Conservation (phyloP, 2,329 filamentous ascomycete species). For the Trichoderma afroharzianum region DNA sequence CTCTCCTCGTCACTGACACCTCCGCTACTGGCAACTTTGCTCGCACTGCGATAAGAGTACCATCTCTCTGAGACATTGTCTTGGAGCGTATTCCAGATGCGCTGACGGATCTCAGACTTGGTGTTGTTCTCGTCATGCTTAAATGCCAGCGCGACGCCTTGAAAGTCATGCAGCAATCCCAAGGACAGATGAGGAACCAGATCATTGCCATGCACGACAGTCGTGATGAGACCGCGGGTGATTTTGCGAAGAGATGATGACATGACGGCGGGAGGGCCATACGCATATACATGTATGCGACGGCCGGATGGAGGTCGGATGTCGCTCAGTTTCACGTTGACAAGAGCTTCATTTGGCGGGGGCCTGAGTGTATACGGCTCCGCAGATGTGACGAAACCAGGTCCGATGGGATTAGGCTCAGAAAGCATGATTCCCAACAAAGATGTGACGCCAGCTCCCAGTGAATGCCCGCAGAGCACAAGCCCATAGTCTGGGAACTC, state of each 20-base stretch:
- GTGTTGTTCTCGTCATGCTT: conserved; percentile 67
- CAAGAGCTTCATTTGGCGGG: conserved; percentile 32
- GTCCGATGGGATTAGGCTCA: conserved; percentile 53
- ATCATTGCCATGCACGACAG: conserved; percentile 68
- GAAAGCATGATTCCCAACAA: conserved; percentile 69
- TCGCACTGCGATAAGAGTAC: conserved; percentile 37
- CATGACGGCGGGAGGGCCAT: conserved; percentile 71
- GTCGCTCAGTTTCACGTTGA: conserved; percentile 27
- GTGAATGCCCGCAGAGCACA: conserved; percentile 65
- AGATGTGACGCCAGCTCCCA: conserved; percentile 67
- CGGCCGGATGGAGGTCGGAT: conserved; percentile 61
- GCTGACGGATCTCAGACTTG: conserved; percentile 61
- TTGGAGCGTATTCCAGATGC: conserved; percentile 63
- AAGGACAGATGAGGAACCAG: conserved; percentile 71
- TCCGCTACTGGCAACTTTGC: conserved; percentile 31
- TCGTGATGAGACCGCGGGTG: conserved; percentile 72
- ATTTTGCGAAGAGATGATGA: conserved; percentile 65
- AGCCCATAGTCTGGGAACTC: conserved; percentile 67
- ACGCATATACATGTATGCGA: conserved; percentile 75
- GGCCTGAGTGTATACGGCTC: conserved; percentile 43
- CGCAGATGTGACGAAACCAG: conserved; percentile 60
- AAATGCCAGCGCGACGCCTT: conserved; percentile 67
- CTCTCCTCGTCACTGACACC: conserved; percentile 53
- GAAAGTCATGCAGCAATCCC: conserved; percentile 70
- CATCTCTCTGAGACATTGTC: conserved; percentile 60